Evolutionary conservation across 1,284 basidiomycete genomes (phyloP), one percentile per base, ranked within the genome.

Genomic region (Leccinum subrobustum): DNA sequence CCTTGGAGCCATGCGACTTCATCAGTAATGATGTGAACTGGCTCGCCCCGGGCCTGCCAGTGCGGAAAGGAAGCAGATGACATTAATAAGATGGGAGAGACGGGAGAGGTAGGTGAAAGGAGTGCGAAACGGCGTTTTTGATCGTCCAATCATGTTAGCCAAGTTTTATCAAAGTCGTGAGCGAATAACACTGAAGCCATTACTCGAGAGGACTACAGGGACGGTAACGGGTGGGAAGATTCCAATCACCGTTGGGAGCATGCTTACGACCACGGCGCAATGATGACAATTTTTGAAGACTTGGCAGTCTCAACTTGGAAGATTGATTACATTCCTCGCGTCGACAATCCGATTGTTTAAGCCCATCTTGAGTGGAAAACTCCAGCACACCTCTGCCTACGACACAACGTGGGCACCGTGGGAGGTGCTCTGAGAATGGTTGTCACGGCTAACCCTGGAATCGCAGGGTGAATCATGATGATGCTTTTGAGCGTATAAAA

Each of bases 1-100:
- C 68, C 69, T 54, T 69, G 70, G 9, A 69, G 66, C 70, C 68
- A 69, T 27, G 66, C n/a, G 4, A 64, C 51, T 42, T 71, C 67
- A 20, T 59, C 61, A 16, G 1, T 8, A 18, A 62, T 59, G 25
- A 51, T 4, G 27, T 61, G 0, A 5, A 0, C 20, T 12, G 65
- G 29, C 37, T 71, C 60, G 11, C 62, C 4, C 11, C n/a, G n/a
- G 5, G n/a, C 39, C 4, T 44, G 18, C 25, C 25, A 25, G 25
- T 25, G 25, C 9, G 52, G 27, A 5, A 61, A 56, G 23, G 56
- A 56, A 44, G 53, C 16, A 25, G 51, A 11, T 14, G 44, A 44
- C 69, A 69, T 70, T 6, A 14, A 50, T 31, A 5, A 35, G 29
- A 20, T 9, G 14, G 16, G 44, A 31, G 31, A 39, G 23, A 31